Base-by-base conservation (phyloP, 1,284 basidiomycete genomes). In the Microbotryum lychnidis-dioicae region DNA sequence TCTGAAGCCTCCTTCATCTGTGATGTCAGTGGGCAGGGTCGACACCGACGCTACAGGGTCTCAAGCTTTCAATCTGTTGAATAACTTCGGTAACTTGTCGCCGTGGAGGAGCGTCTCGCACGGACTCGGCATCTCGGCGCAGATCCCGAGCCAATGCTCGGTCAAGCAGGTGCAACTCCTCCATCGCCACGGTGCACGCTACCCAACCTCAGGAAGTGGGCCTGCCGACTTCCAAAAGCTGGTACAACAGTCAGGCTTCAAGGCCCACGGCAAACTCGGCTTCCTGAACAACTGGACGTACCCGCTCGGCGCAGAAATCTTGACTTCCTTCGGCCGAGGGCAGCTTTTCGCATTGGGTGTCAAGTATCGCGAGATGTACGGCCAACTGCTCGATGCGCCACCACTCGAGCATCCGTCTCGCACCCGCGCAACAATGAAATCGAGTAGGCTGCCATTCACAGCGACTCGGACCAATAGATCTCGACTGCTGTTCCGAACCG, bases 291-390 rank as follows among this genome's bases (percentile, higher is more conserved):
- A 80, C 33, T 92, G 77, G 77, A 67, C 63, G 62, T 76, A 76
- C 68, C 59, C 66, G 55, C 68, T 77, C 10, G 76, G 74, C 9
- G 68, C 86, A 77, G 87, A 91, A 78, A 72, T 83, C 33, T 76
- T 91, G 57, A 88, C 87, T 25, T 87, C 88, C 0, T 88, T 90
- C 65, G 89, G 88, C 57, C 78, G 87, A 51, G 85, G 90, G 72
- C 87, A 91, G 61, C 67, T 76, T n/a, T 76, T 72, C 50, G 72
- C 27, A 42, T 42, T 42, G 37, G 74, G 73, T 31, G 69, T 73
- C 1, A 69, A 64, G 64, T 63, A 27, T 51, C 69, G 50, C 37
- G n/a, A 74, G 65, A 90, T 68, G 89, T 42, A 42, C 54, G 54
- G 54, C 20, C 29, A 23, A 25, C 21, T 56, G 20, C 29, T 56